Percentiles rank a stretch among this genome's conserved stretches.
These are phyloP conservation scores for Fusarium musae DNA, from an alignment of 2,329 filamentous ascomycete species.

Conservation along the genomic window DNA sequence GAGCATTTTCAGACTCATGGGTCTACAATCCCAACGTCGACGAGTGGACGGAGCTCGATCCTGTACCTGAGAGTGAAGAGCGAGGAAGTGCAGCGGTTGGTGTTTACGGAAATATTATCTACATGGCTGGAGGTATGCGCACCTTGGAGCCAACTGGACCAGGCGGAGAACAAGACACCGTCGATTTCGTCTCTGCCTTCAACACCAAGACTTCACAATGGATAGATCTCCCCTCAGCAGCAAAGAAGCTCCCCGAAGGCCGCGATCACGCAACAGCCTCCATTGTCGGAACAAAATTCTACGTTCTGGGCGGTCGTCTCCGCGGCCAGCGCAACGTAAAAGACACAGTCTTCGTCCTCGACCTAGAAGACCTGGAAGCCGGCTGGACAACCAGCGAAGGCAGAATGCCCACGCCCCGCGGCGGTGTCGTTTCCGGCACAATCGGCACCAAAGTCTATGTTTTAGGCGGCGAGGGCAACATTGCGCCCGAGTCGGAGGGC, in stretches of 20 bases:
- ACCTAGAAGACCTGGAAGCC: slow-evolving; percentile 41
- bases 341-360: slow-evolving; percentile 50
- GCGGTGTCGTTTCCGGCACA: slow-evolving; percentile 46
- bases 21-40: slow-evolving; percentile 46
- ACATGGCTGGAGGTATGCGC: slow-evolving; percentile 53
- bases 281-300: slow-evolving; percentile 49
- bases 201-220: slow-evolving; percentile 45
- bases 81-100: slow-evolving; percentile 49
- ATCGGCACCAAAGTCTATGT: slow-evolving; percentile 47
- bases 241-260: slow-evolving; percentile 46
- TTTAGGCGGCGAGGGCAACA: slow-evolving; percentile 53
- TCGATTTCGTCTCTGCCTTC: slow-evolving; percentile 47
- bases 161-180: slow-evolving; percentile 39
- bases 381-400: slow-evolving; percentile 45
- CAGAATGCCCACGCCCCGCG: slow-evolving; percentile 53
- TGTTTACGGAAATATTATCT: slow-evolving; percentile 46
- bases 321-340: slow-evolving; percentile 46
- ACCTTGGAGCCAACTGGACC: slow-evolving; percentile 22
- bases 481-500: slow-evolving; percentile 10
- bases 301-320: slow-evolving; percentile 51
- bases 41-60: slow-evolving; percentile 43
- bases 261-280: slow-evolving; percentile 50
- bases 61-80: slow-evolving; percentile 43
- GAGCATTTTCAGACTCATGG: slow-evolving; percentile 41
- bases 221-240: slow-evolving; percentile 41